phyloP scores from a whole-genome alignment of 352 stramenopile genomes.

The Globisporangium parvum region DNA sequence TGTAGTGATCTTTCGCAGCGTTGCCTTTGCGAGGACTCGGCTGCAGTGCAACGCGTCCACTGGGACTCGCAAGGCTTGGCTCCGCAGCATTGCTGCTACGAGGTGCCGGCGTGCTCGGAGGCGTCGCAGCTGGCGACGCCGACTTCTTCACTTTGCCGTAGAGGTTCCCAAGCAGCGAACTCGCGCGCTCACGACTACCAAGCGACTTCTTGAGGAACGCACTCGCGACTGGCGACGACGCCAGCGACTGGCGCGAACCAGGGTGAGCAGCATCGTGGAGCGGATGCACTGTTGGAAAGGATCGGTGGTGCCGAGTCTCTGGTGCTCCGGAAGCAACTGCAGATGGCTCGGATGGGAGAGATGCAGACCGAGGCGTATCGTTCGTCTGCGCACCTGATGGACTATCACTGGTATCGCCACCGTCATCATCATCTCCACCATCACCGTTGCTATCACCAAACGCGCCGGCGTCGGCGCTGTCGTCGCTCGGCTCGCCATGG shows the following conservation, averaged over 20 bases:
- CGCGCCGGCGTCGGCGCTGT: slow-evolving; percentile 1
- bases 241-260: too few relatives aligned
- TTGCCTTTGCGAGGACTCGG: slow-evolving; percentile 11
- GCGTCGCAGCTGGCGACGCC: slow-evolving; percentile 1
- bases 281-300: slow-evolving; percentile 1
- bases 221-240: background rate
- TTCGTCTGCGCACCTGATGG: background rate
- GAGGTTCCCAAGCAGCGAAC: slow-evolving; percentile 7
- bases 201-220: slow-evolving; percentile 7
- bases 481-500: slow-evolving; percentile 30
- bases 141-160: slow-evolving; percentile 13
- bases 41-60: slow-evolving; percentile 11
- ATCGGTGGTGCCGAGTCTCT: slow-evolving; percentile 2
- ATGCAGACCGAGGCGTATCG: slow-evolving; percentile 3
- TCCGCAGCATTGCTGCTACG: background rate
- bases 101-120: background rate
- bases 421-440: slow-evolving; percentile 1
- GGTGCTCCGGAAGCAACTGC: background rate
- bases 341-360: background rate
- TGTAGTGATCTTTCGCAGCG: background rate
- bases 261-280: background rate
- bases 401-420: background rate
- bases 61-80: background rate
- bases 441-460: background rate
- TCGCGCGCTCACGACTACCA: slow-evolving; percentile 1